Conservation (phyloP, 192 early-diverging fungal genomes). For the Geranomyces variabilis region DNA sequence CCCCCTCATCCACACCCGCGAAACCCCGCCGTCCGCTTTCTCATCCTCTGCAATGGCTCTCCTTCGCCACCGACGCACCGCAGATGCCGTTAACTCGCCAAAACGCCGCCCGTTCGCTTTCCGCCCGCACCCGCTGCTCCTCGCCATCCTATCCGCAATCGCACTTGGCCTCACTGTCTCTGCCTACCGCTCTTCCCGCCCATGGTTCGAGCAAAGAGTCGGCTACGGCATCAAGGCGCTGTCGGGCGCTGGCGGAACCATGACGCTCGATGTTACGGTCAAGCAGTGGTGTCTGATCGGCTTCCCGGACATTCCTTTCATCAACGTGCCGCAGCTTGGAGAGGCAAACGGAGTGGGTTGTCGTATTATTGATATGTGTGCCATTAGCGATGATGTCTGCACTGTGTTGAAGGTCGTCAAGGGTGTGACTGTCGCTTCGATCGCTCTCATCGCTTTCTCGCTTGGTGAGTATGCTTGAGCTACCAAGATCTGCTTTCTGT, state of each 20-base stretch:
- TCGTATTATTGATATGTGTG: conserved; percentile 7
- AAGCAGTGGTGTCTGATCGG: conserved; percentile 4
- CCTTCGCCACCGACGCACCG: too few relatives aligned
- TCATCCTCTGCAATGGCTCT: too few relatives aligned
- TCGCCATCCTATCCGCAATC: conserved; percentile 4
- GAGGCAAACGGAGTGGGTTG: neutral
- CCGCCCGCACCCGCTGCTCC: conserved; percentile 11
- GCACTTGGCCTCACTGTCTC: conserved; percentile 4
- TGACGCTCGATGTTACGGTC: conserved; percentile 3
- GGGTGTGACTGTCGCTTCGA: neutral
- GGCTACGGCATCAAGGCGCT: neutral
- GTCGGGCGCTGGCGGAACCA: neutral
- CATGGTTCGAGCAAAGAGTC: conserved; percentile 11
- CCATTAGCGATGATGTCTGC: neutral
- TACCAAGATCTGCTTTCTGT: neutral
- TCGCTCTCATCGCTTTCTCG: conserved; percentile 8
- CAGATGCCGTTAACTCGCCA: too few relatives aligned
- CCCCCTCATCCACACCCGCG: too few relatives aligned
- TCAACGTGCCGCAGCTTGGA: neutral
- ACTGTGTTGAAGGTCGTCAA: neutral
- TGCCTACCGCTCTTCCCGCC: neutral
- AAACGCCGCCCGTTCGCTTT: conserved; percentile 6
- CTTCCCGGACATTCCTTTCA: neutral
- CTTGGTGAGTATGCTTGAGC: neutral
- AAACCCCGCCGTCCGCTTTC: too few relatives aligned